Conservation (phyloP, 352 stramenopile genomes). For the Phytophthora parvispora region DNA sequence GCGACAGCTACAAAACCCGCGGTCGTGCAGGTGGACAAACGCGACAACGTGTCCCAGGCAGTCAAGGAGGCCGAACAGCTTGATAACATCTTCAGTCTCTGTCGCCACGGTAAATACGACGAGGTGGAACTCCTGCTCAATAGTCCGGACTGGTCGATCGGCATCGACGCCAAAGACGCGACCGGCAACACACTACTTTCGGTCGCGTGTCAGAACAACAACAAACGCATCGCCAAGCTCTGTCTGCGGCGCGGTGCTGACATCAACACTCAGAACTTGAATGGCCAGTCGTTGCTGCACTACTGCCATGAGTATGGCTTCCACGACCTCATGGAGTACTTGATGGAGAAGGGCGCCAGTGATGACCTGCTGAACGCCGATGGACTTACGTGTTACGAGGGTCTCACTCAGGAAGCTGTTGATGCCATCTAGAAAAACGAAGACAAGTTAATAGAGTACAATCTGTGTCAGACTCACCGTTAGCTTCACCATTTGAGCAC, state of each 20-base stretch:
- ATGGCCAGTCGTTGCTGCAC: constrained; percentile 94
- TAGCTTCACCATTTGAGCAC: too few species aligned
- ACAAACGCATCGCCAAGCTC: constrained; percentile 97
- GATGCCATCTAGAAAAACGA: constrained; percentile 62
- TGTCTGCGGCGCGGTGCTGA: constrained; percentile 93
- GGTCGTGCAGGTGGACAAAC: constrained; percentile 48
- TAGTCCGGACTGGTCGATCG: constrained; percentile 91
- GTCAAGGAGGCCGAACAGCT: constrained; percentile 92
- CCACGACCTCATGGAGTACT: constrained; percentile 94
- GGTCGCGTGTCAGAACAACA: constrained; percentile 96
- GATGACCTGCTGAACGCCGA: constrained; percentile 94
- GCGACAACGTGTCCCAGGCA: constrained; percentile 82
- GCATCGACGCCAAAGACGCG: constrained; percentile 94
- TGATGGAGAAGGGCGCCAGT: constrained; percentile 96
- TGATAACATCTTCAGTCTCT: constrained; percentile 91
- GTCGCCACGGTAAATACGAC: constrained; percentile 92
- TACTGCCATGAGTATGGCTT: constrained; percentile 97
- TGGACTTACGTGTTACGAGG: constrained; percentile 96
- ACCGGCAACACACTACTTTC: constrained; percentile 95
- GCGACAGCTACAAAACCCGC: constrained; percentile 9
- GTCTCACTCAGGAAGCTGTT: constrained; percentile 88
- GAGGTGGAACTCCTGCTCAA: constrained; percentile 89
- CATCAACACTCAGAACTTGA: constrained; percentile 95
- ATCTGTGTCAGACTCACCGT: constrained; percentile 9
- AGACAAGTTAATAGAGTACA: constrained; percentile 10